Percentiles rank a stretch among this genome's conserved stretches.
Evolutionary conservation across 345 rosid species (phyloP).

Genomic region (Bruguiera sexangula): DNA sequence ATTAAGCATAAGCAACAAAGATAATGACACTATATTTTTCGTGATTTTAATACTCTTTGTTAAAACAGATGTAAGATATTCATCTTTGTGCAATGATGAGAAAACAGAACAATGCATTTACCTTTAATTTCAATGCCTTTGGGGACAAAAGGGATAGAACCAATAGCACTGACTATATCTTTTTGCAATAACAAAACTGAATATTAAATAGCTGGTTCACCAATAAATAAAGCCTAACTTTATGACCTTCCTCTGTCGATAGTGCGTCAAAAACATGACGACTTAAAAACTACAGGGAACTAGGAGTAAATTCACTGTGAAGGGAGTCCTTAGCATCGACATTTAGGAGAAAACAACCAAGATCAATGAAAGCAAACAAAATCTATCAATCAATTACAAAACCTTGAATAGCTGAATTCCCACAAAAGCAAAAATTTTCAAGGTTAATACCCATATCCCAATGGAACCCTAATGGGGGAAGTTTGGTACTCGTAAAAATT

Average conservation of each 20-base stretch:
- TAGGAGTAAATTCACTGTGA: background rate
- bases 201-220: background rate
- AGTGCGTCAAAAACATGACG: slow-evolving; percentile 81
- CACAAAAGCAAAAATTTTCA: no score
- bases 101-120: slow-evolving; percentile 25
- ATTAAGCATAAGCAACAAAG: no score
- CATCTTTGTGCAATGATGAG: background rate
- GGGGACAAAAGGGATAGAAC: slow-evolving; percentile 96
- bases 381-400: no score
- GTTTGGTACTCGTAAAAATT: no score
- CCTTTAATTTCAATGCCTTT: slow-evolving; percentile 99
- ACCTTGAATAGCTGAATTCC: no score
- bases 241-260: slow-evolving; percentile 80
- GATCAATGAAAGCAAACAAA: no score
- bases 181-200: slow-evolving; percentile 58
- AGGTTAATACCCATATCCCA: no score
- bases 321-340: background rate
- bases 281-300: slow-evolving; percentile 60
- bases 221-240: slow-evolving; percentile 45
- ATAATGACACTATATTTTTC: no score
- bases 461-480: no score
- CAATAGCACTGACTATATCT: slow-evolving; percentile 87
- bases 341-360: no score
- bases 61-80: no score
- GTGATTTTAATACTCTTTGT: no score